Evolutionary conservation across 2,329 filamentous ascomycete genomes (phyloP).

Genomic region (Alternaria ethzedia): DNA sequence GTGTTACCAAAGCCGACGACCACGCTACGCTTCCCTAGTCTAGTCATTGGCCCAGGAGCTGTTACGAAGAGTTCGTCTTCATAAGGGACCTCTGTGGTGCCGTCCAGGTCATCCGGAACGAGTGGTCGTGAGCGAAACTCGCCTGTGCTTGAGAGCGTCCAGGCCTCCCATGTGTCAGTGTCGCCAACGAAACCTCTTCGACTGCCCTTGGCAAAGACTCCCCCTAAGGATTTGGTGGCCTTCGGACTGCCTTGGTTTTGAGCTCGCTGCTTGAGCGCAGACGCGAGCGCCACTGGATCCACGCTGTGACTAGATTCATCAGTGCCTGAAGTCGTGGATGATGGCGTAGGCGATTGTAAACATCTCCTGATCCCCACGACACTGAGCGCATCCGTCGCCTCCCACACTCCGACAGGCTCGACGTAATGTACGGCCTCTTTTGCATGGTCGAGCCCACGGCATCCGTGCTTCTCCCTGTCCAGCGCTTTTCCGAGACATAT

Average conservation of each 20-base stretch:
- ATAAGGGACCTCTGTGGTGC: constrained; percentile 12
- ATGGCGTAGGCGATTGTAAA: constrained; percentile 35
- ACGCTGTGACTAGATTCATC: constrained; percentile 24
- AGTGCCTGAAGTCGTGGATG: constrained; percentile 35
- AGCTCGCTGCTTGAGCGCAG: constrained; percentile 39
- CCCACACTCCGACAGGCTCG: constrained; percentile 70
- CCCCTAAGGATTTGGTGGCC: constrained; percentile 8
- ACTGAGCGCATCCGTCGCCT: constrained; percentile 64
- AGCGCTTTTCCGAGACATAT: constrained; percentile 63
- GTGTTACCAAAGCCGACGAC: constrained; percentile 75
- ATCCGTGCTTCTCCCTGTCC: constrained; percentile 37
- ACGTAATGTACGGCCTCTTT: constrained; percentile 62
- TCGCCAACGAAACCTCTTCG: constrained; percentile 19
- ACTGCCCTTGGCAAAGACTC: constrained; percentile 6
- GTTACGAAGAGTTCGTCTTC: constrained; percentile 67
- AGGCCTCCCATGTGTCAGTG: constrained; percentile 60
- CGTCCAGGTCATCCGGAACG: constrained; percentile 22
- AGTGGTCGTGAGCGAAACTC: constrained; percentile 52
- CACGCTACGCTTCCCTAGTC: constrained; percentile 68
- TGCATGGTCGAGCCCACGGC: constrained; percentile 49
- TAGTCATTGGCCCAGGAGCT: constrained; percentile 68
- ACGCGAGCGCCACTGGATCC: constrained; percentile 20
- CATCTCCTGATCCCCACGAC: constrained; percentile 68
- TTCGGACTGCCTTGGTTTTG: constrained; percentile 19
- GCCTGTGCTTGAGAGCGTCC: constrained; percentile 57